Base-by-base conservation (phyloP, 371 early-diverging fungal genomes). In the Mucor circinelloides region DNA sequence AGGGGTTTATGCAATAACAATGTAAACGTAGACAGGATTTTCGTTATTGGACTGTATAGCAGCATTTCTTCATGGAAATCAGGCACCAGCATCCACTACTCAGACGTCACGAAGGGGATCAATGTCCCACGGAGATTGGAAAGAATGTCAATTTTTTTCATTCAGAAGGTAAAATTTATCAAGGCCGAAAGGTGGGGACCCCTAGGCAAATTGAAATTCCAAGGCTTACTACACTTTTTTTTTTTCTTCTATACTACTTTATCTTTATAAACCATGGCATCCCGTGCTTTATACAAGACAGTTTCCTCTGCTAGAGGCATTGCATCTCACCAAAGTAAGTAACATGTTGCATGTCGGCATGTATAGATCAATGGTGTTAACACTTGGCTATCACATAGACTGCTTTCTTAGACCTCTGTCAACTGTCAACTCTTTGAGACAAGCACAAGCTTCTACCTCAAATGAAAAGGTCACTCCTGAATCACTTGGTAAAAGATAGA, bases 401-500 rank as follows among this genome's bases (percentile, higher is more conserved):
- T 54, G 54, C 40, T 48, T 63, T 38, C 12, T 66, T 34, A 63
- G 69, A 68, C 40, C 58, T 52, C 59, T 68, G 19, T 68, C 69
- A 63, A 58, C 69, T 59, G 59, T 63, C 48, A 63, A 58, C 21
- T 28, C 48, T 8, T 38, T 57, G 32, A 63, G 59, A 68, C 69
- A 68, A 59, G 50, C 60, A 36, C 27, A 36, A 34, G n/a, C 67
- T 34, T 52, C 57, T 8, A 56, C 56, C 30, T 44, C 25, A 3
- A 27, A 59, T 56, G 62, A 67, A 34, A 56, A 55, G 23, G 19
- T 62, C 34, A 36, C 69, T 31, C 69, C 54, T 54, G 64, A 68
- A 58, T 68, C 69, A 42, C 69, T 68, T 59, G 69, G 69, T 68
- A 68, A 58, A n/a, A n/a, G n/a, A n/a, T n/a, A n/a, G n/a, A n/a